Conservation (phyloP, 345 rosid species). For the Noccaea bulbosa region DNA sequence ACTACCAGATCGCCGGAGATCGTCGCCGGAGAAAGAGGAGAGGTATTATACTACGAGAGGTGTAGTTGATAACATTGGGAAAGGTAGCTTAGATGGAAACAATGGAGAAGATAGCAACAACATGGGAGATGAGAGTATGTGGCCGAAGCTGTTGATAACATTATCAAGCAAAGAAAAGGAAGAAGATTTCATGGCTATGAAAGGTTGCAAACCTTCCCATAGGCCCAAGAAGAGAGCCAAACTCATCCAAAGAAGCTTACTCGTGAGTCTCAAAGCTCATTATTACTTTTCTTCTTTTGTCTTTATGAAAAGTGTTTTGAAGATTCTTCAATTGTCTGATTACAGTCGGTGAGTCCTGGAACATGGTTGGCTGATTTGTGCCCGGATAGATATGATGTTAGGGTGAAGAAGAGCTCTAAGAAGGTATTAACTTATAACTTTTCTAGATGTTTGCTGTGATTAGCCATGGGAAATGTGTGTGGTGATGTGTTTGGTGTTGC, state of each 20-base stretch:
- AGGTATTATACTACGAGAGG: slow-evolving; percentile 81
- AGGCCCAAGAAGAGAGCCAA: slow-evolving; percentile 93
- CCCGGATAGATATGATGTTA: slow-evolving; percentile 88
- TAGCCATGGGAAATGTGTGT: background rate
- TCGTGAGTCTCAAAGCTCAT: slow-evolving; percentile 49
- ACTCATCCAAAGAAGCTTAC: slow-evolving; percentile 79
- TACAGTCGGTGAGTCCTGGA: slow-evolving; percentile 89
- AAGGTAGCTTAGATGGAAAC: slow-evolving; percentile 51
- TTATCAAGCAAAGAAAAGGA: slow-evolving; percentile 89
- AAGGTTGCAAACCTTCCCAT: slow-evolving; percentile 91
- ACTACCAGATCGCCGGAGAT: slow-evolving; percentile 47
- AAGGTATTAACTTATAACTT: slow-evolving; percentile 52
- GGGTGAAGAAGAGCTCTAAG: slow-evolving; percentile 88
- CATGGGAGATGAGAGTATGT: slow-evolving; percentile 46
- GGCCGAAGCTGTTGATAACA: slow-evolving; percentile 75
- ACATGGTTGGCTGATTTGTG: slow-evolving; percentile 85
- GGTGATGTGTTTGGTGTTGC: slow-evolving; percentile 33
- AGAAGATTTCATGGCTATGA: slow-evolving; percentile 94
- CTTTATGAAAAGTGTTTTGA: background rate
- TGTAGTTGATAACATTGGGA: slow-evolving; percentile 64
- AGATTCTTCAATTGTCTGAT: background rate
- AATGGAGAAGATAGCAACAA: slow-evolving; percentile 54
- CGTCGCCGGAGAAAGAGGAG: slow-evolving; percentile 76
- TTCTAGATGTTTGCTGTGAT: too few relatives aligned
- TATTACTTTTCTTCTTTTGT: background rate